Percentiles rank a stretch among this genome's conserved stretches.
phyloP scores from a whole-genome alignment of 805 yeast species.

The Kuraishia piskuri region DNA sequence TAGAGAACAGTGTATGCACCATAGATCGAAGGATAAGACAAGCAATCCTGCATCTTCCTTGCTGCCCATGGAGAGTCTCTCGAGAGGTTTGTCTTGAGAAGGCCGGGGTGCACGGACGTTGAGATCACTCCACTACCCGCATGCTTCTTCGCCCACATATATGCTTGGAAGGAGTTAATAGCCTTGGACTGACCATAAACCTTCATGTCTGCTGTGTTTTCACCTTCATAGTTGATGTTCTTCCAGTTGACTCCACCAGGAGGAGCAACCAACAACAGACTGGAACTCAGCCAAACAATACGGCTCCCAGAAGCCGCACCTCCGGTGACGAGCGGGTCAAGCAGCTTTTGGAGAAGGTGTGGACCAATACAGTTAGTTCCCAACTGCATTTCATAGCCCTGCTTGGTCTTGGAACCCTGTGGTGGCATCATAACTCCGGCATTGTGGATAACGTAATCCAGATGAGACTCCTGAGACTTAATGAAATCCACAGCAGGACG shows the following conservation, averaged over 20 bases:
- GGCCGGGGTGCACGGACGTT: conserved; percentile 7
- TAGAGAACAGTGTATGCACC: conserved; percentile 31
- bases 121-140: conserved; percentile 3
- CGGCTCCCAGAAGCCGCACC: conserved; percentile 29
- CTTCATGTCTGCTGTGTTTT: background rate
- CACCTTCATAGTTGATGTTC: background rate
- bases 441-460: conserved; percentile 32
- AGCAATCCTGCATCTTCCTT: background rate
- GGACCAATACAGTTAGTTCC: conserved; percentile 41
- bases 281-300: conserved; percentile 32
- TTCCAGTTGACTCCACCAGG: conserved; percentile 9
- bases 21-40: conserved; percentile 1
- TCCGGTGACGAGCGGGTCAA: conserved; percentile 27
- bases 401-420: conserved; percentile 24
- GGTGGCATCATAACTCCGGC: conserved; percentile 38
- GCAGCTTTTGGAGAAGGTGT: conserved; percentile 29
- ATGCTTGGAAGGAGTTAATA: conserved; percentile 23
- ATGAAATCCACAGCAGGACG: conserved; percentile 26
- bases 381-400: conserved; percentile 36
- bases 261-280: conserved; percentile 19
- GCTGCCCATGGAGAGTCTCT: background rate
- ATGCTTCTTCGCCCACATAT: conserved; percentile 19
- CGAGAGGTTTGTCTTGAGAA: background rate
- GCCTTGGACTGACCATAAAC: conserved; percentile 28
- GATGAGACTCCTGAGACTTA: conserved; percentile 13